phyloP scores from a whole-genome alignment of 2,329 filamentous ascomycete species.

The Teratosphaeria gauchensis region DNA sequence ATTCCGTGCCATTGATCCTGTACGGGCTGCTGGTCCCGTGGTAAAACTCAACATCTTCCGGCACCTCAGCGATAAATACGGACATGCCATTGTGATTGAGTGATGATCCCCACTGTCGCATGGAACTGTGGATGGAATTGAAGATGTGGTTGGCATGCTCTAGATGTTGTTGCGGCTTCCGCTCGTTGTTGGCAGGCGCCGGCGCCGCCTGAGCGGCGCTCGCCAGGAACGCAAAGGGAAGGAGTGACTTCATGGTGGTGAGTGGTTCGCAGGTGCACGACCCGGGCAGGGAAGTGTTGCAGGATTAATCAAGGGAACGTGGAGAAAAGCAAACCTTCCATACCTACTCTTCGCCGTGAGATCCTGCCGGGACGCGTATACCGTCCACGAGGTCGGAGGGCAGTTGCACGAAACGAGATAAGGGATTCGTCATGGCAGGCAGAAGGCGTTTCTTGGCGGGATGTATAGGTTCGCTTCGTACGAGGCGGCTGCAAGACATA shows the following conservation, averaged over 20 bases:
- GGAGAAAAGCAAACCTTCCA: neutral
- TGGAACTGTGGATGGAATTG: slow-evolving; percentile 4
- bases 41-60: slow-evolving; percentile 55
- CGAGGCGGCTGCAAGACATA: too few relatives aligned
- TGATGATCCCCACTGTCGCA: slow-evolving; percentile 61
- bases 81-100: slow-evolving; percentile 68
- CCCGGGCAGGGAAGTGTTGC: neutral
- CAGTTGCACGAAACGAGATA: neutral
- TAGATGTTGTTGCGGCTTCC: neutral
- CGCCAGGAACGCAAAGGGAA: neutral
- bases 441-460: neutral
- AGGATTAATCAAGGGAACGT: neutral
- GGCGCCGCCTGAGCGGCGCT: neutral
- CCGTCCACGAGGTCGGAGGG: neutral
- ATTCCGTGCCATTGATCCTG: slow-evolving; percentile 49
- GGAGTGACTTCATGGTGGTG: neutral
- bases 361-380: neutral
- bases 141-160: slow-evolving; percentile 4
- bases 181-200: neutral
- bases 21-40: slow-evolving; percentile 47
- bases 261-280: neutral
- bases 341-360: neutral
- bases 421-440: neutral
- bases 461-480: too few relatives aligned
- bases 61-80: slow-evolving; percentile 57